These are phyloP conservation scores for Biscogniauxia marginata DNA, from an alignment of 2,329 filamentous ascomycete genomes.

Conservation along the genomic window DNA sequence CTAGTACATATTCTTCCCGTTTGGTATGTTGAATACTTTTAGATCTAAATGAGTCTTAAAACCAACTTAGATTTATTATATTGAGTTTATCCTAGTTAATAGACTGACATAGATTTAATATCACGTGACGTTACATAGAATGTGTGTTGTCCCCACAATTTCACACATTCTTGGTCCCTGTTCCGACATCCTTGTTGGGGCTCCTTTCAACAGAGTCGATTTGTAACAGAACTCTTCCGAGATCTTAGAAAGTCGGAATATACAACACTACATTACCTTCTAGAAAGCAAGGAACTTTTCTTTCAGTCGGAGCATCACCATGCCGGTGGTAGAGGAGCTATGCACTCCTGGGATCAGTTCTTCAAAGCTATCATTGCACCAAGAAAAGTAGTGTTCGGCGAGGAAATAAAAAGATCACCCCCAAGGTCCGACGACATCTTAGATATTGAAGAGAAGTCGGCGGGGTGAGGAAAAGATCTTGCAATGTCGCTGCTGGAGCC, in stretches of 20 bases:
- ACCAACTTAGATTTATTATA: too few species aligned
- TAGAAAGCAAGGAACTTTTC: neutral
- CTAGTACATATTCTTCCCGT: too few species aligned
- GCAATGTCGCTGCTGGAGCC: slow-evolving; percentile 1
- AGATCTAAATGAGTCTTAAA: too few species aligned
- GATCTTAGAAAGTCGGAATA: neutral
- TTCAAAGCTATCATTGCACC: neutral
- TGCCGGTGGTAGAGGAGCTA: neutral
- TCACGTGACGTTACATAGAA: too few species aligned
- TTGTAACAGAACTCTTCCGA: slow-evolving; percentile 2
- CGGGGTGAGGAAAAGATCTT: neutral
- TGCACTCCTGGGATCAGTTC: slow-evolving; percentile 1
- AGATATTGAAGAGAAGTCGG: neutral
- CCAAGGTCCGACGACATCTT: slow-evolving; percentile 2
- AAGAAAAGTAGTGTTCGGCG: neutral
- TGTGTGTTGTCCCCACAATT: too few species aligned
- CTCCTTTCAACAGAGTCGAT: too few species aligned
- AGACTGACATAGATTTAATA: too few species aligned
- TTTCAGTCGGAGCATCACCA: slow-evolving; percentile 2
- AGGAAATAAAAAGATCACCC: neutral
- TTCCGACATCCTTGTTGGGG: too few species aligned
- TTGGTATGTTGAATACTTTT: too few species aligned
- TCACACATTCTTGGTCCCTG: too few species aligned
- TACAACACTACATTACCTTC: neutral
- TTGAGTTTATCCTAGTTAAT: too few species aligned